Evolutionary conservation across 1,139 yeast genomes (phyloP), one percentile per base, ranked within the genome.

Genomic region (Wickerhamomyces sp.): DNA sequence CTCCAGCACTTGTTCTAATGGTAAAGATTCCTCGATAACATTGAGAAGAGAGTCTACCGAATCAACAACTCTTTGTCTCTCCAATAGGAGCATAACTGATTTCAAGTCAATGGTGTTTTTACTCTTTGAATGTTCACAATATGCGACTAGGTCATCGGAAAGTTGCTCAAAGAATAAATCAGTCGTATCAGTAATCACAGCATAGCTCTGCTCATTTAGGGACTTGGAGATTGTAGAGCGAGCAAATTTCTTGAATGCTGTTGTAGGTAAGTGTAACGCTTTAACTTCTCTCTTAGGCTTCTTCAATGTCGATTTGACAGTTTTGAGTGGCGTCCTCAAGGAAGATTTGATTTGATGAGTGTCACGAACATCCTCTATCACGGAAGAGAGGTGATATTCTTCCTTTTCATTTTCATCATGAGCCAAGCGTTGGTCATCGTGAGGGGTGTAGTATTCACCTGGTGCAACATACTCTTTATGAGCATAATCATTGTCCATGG

Each of bases 1-100:
- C 37, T 55, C 58, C 29, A 50, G 31, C 1, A 55, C 38, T 15
- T 53, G 47, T 27, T 56, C 58, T 34, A 58, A 36, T 10, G 59
- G 55, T 43, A 58, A 36, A 4, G 34, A 34, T 6, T 49, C 51
- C 34, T 55, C 57, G 3, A 45, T 51, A 3, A 57, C 15, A 11
- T 48, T 46, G 13, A 53, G 10, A 29, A 58, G 40, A 1, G 47
- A 40, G 3, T 46, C 46, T 2, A 39, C 26, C 4, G 46, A 43
- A 1, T 27, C 15, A 2, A 50, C 42, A 6, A 51, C 29, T 30
- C 60, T 34, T 27, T 58, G 61, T 37, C 62, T 48, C 41, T 53
- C 55, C 40, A 52, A 27, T 10, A 58, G 32, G 3, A 56, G 36
- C 27, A 43, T 47, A 2, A 48, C 32, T 4, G 52, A 15, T 26